phyloP scores from a whole-genome alignment of 2,329 filamentous ascomycete genomes.

The Alternaria ethzedia region DNA sequence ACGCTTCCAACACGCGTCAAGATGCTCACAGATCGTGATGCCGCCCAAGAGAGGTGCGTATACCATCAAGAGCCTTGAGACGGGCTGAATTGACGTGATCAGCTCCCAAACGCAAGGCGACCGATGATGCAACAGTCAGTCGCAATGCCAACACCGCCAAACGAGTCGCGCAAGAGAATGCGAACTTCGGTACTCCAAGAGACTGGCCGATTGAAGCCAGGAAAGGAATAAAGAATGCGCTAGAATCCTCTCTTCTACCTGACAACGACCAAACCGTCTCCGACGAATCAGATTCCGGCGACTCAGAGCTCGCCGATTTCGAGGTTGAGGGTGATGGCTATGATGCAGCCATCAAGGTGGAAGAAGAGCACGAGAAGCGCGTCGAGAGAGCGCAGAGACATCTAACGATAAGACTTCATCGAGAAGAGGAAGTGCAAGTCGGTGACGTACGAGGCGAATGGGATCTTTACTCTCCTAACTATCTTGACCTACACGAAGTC shows the following conservation, averaged over 20 bases:
- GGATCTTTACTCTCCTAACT: not conserved
- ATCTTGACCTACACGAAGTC: not conserved
- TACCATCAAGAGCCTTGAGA: too few relatives aligned
- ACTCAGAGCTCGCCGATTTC: not conserved
- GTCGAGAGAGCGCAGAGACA: not conserved
- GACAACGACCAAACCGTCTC: not conserved
- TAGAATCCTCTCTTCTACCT: not conserved
- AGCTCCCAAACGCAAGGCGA: not conserved
- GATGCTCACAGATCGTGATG: not conserved
- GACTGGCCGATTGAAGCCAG: not conserved
- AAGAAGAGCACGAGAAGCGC: not conserved
- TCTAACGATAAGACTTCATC: not conserved
- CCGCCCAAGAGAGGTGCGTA: not conserved
- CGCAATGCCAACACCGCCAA: not conserved
- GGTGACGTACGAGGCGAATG: not conserved
- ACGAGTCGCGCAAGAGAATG: not conserved
- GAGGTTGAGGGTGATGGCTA: not conserved
- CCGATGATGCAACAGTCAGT: not conserved
- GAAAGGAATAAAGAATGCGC: not conserved
- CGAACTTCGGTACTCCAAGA: not conserved
- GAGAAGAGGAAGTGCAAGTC: not conserved
- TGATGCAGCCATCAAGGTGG: not conserved
- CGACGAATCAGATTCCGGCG: not conserved
- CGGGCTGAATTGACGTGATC: not conserved
- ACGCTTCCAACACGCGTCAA: not conserved